Evolutionary conservation across 176 grass and related monocot species (phyloP).

Genomic region (Lolium perenne): DNA sequence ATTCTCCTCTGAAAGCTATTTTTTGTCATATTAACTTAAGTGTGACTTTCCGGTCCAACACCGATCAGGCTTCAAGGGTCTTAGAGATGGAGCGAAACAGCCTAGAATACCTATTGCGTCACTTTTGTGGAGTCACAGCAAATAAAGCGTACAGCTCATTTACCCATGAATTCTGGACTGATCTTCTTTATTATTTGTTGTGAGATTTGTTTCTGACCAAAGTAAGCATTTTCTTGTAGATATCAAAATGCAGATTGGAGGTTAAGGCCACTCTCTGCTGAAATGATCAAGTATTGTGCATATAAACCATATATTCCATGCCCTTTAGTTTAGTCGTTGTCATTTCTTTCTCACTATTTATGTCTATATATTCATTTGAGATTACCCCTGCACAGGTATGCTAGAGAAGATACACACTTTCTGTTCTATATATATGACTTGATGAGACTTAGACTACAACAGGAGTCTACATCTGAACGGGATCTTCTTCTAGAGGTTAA

Average conservation of each 20-base stretch:
- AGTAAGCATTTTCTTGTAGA: constrained; percentile 60
- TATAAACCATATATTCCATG: constrained; percentile 42
- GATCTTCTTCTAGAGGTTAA: constrained; percentile 89
- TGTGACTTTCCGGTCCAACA: constrained; percentile 31
- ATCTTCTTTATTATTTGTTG: constrained; percentile 31
- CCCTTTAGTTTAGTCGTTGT: constrained; percentile 35
- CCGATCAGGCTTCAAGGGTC: constrained; percentile 81
- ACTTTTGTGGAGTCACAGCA: constrained; percentile 84
- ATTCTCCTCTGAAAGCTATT: constrained; percentile 21
- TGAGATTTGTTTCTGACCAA: constrained; percentile 44
- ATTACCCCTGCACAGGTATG: constrained; percentile 69
- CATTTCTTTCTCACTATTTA: constrained; percentile 13
- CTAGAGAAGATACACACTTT: constrained; percentile 99
- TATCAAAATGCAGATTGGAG: constrained; percentile 99
- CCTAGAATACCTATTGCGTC: constrained; percentile 81
- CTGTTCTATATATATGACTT: constrained; percentile 92
- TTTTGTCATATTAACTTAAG: constrained; percentile 36
- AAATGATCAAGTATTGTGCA: constrained; percentile 90
- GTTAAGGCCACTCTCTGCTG: constrained; percentile 75
- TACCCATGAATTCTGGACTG: constrained; percentile 17
- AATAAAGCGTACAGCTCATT: constrained; percentile 76
- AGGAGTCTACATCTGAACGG: constrained; percentile 58
- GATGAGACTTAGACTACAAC: constrained; percentile 78
- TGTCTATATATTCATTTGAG: constrained; percentile 25
- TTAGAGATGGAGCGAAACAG: constrained; percentile 95